Evolutionary conservation across 2,329 filamentous ascomycete genomes (phyloP), one percentile per base, ranked within the genome.

Genomic region (Epichloe baconii): DNA sequence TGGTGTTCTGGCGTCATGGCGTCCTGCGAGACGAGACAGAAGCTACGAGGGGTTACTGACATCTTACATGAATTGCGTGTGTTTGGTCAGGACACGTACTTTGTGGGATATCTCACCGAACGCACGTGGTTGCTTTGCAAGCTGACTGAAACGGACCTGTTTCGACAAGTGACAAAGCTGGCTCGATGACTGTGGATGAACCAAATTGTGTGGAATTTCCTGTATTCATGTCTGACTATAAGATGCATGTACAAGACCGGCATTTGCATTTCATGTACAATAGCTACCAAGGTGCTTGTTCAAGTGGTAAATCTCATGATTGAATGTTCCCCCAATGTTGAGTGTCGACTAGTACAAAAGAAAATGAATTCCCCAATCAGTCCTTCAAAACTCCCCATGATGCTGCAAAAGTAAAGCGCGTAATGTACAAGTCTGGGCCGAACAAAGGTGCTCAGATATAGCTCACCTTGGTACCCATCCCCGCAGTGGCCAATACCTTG

Each of bases 391-490:
- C 61, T 62, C 63, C 62, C 55, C 57, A 56, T 61, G 48, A 64
- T 61, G 56, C 58, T 56, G 26, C 45, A 59, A 50, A 48, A 55
- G 21, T 2, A 21, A 45, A 38, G 12, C 43, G 55, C 52, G 51
- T 57, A 52, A 37, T 42, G n/a, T 45, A 42, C 51, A 54, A 57
- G 21, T 41, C 17, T 36, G 35, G 23, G 34, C 17, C 7, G 17
- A 7, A 5, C 26, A 38, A 38, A 19, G 5, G 36, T 38, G 23
- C 69, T 49, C 34, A 97, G 54, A 98, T 94, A 70, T 97, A 97
- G 65, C 86, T 95, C 62, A 97, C 90, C 72, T 96, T 97, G 56
- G 94, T 86, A 2, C 91, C 93, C 91, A 97, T 97, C 2, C 90
- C 90, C 4, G 91, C 83, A 0, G 93, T 97, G 44, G 82, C 77